Evolutionary conservation across 1,139 yeast genomes (phyloP).

Genomic region (Yamadazyma blattariae): DNA sequence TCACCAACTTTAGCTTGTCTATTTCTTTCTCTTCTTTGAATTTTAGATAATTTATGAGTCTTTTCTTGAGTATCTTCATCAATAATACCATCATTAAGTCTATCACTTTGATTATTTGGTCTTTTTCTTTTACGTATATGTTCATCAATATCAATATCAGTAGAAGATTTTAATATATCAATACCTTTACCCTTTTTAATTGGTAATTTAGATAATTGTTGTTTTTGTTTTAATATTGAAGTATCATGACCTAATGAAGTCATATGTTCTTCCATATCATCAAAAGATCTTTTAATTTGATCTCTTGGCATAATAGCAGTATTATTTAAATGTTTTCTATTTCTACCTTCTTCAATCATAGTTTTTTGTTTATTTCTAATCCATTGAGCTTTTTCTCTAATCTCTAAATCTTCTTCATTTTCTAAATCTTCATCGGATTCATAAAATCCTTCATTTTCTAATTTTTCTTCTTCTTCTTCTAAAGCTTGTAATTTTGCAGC

Average conservation of each 20-base stretch:
- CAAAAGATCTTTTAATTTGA: constrained; percentile 69
- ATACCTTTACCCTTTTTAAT: constrained; percentile 53
- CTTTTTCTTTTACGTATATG: constrained; percentile 47
- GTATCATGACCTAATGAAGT: constrained; percentile 88
- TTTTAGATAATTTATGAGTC: constrained; percentile 83
- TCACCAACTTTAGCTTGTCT: constrained; percentile 93
- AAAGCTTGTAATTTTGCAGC: constrained; percentile 88
- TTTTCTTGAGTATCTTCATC: constrained; percentile 80
- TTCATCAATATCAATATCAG: constrained; percentile 27
- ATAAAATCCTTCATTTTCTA: constrained; percentile 93
- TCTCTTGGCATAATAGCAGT: constrained; percentile 93
- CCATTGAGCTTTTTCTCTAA: constrained; percentile 89
- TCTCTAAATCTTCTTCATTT: constrained; percentile 64
- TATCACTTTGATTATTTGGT: constrained; percentile 64
- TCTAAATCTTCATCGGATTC: constrained; percentile 78
- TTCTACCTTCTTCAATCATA: constrained; percentile 87
- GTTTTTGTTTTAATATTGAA: constrained; percentile 51
- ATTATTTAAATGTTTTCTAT: constrained; percentile 84
- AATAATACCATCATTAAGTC: constrained; percentile 82
- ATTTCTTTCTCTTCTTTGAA: constrained; percentile 92
- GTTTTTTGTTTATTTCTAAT: constrained; percentile 91
- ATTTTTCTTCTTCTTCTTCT: constrained; percentile 94
- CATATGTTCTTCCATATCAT: constrained; percentile 86
- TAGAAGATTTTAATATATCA: constrained; percentile 64
- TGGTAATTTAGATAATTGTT: constrained; percentile 28